phyloP scores from a whole-genome alignment of 306 rosid genomes.

The Cucurbita ficifolia region DNA sequence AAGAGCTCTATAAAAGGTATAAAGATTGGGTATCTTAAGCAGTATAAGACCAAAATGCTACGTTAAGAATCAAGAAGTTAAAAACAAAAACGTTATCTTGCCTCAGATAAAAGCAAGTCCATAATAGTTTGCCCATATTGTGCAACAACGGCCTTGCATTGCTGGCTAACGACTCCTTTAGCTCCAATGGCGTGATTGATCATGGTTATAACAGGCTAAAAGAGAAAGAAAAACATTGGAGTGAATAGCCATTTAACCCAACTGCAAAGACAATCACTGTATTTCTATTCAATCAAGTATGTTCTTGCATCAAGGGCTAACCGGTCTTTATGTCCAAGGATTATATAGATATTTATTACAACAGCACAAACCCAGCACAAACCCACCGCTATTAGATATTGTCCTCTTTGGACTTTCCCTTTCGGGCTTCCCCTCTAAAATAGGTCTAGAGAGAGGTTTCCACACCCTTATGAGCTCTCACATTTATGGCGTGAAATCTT shows the following conservation, averaged over 20 bases:
- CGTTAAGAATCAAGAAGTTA: not conserved
- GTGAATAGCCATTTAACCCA: not conserved
- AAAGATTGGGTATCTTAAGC: not conserved
- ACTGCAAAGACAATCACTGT: not conserved
- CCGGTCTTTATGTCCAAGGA: not conserved
- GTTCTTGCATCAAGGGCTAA: not conserved
- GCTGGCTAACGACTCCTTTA: conserved; percentile 56
- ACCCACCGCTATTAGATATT: too few relatives aligned
- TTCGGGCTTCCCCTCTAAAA: too few relatives aligned
- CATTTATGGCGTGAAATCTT: too few relatives aligned
- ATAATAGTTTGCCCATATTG: conserved; percentile 73
- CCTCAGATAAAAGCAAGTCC: conserved; percentile 53
- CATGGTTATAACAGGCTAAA: conserved; percentile 55
- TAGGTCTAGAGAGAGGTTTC: too few relatives aligned
- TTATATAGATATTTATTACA: not conserved
- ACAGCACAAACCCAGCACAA: too few relatives aligned
- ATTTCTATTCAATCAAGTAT: not conserved
- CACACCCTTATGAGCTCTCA: too few relatives aligned
- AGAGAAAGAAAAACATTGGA: not conserved
- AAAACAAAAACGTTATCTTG: conserved; percentile 10
- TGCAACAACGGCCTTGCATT: conserved; percentile 69
- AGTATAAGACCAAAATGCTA: not conserved
- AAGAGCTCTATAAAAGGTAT: not conserved
- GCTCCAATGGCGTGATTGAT: conserved; percentile 89
- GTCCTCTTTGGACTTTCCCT: too few relatives aligned